phyloP scores from a whole-genome alignment of 768 basidiomycete genomes.

The Calocera cornea region DNA sequence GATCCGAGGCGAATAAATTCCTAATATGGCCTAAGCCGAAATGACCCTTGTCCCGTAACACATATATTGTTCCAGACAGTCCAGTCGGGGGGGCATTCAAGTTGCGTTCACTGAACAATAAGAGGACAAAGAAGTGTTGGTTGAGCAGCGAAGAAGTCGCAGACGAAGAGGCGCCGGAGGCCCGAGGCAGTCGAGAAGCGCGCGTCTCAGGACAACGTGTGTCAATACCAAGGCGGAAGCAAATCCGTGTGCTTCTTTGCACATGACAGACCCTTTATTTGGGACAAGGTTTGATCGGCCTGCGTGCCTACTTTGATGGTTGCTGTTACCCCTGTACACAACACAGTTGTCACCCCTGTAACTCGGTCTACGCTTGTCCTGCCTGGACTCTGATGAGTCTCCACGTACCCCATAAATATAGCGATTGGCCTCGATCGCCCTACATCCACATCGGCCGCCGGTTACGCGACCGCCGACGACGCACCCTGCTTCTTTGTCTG shows the following conservation, averaged over 20 bases:
- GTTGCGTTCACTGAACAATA: neutral
- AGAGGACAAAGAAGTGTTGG: neutral
- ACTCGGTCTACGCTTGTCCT: no score
- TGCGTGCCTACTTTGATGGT: neutral
- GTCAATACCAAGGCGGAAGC: neutral
- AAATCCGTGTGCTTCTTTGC: neutral
- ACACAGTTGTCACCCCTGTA: no score
- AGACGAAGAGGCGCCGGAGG: neutral
- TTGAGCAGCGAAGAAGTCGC: neutral
- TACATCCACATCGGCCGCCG: no score
- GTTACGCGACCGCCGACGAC: no score
- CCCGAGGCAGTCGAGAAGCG: neutral
- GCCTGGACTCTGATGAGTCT: no score
- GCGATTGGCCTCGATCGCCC: no score
- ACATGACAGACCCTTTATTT: neutral
- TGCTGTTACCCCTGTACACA: neutral
- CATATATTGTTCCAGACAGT: neutral
- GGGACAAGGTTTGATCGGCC: neutral
- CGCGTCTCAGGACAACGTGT: neutral
- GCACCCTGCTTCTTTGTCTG: neutral
- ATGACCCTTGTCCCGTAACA: neutral
- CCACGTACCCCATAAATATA: no score
- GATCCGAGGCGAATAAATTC: neutral
- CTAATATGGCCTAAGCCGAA: neutral
- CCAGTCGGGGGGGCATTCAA: neutral